phyloP scores from a whole-genome alignment of 192 early-diverging fungal genomes.

The Mortierella antarctica region DNA sequence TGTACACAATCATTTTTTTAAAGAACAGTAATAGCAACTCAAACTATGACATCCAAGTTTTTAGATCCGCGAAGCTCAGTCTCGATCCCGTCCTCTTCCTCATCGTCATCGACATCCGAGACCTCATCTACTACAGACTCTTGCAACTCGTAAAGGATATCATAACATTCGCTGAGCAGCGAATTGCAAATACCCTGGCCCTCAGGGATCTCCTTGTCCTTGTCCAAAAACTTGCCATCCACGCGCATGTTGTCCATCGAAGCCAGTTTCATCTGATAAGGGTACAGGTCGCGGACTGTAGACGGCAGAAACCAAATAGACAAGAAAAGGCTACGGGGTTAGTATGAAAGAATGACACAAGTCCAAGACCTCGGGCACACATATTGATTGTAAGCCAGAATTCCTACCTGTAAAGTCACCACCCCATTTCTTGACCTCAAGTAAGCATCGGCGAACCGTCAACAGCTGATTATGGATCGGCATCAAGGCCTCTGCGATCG shows the following conservation, averaged over 20 bases:
- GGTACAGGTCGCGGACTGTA: conserved; percentile 78
- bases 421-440: conserved; percentile 86
- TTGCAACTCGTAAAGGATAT: conserved; percentile 82
- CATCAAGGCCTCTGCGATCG: conserved; percentile 85
- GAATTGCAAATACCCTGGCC: conserved; percentile 89
- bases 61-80: conserved; percentile 35
- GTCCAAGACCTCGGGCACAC: neutral
- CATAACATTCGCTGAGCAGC: conserved; percentile 90
- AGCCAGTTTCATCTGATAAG: conserved; percentile 90
- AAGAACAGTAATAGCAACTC: conserved; percentile 1
- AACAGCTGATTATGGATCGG: conserved; percentile 88
- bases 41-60: conserved; percentile 44
- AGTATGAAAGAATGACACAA: neutral
- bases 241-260: conserved; percentile 83
- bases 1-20: neutral
- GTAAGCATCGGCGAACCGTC: conserved; percentile 81
- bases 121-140: conserved; percentile 60
- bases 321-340: neutral
- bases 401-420: conserved; percentile 71
- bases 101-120: conserved; percentile 13
- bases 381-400: neutral
- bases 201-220: conserved; percentile 83
- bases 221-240: conserved; percentile 89
- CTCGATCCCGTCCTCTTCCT: neutral
- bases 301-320: neutral